phyloP scores from a whole-genome alignment of 768 basidiomycete genomes.

The Amanita fuliginea region DNA sequence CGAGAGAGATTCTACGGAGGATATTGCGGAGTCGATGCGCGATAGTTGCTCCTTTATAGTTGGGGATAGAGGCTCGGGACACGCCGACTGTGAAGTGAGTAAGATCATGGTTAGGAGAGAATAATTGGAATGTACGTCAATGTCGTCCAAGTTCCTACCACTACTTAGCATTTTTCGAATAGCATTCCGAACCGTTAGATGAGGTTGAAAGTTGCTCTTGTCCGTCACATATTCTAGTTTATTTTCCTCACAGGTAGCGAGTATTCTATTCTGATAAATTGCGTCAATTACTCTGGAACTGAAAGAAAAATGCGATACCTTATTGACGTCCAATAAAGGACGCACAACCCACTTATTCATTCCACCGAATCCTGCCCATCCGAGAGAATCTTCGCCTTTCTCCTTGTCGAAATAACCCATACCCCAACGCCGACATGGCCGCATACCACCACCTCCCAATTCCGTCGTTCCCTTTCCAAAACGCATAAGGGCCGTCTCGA shows the following conservation, averaged over 20 bases:
- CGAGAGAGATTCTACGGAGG: constrained; percentile 17
- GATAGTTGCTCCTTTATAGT: constrained; percentile 22
- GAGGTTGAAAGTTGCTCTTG: constrained; percentile 64
- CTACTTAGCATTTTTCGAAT: constrained; percentile 38
- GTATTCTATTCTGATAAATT: constrained; percentile 54
- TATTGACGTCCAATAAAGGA: constrained; percentile 55
- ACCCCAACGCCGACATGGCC: constrained; percentile 57
- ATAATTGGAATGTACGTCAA: constrained; percentile 10
- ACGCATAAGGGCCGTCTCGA: constrained; percentile 73
- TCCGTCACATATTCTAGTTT: constrained; percentile 53
- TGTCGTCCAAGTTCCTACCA: constrained; percentile 7
- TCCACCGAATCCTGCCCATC: constrained; percentile 40
- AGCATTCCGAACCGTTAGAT: constrained; percentile 60
- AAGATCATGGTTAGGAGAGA: background rate
- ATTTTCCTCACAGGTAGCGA: constrained; percentile 65
- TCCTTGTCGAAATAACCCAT: constrained; percentile 40
- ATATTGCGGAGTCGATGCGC: constrained; percentile 19
- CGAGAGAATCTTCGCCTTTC: constrained; percentile 18
- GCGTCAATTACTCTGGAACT: background rate
- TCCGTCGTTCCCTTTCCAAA: constrained; percentile 44
- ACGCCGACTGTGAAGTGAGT: constrained; percentile 4
- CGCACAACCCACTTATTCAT: constrained; percentile 63
- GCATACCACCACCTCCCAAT: constrained; percentile 60
- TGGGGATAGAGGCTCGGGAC: constrained; percentile 14
- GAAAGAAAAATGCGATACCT: constrained; percentile 31